phyloP scores from a whole-genome alignment of 805 yeast species.

The Saturnispora quitensis region DNA sequence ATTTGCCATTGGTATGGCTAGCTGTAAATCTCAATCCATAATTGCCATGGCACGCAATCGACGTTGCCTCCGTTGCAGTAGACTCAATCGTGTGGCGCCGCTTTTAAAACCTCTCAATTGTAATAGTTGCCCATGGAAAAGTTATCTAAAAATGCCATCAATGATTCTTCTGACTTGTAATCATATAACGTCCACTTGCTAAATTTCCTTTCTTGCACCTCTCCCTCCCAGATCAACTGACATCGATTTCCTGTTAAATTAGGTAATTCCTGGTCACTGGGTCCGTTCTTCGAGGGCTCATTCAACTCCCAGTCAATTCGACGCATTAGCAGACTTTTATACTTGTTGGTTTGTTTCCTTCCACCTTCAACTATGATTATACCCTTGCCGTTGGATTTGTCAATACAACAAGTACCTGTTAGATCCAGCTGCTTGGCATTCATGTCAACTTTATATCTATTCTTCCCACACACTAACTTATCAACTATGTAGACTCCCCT shows the following conservation, averaged over 20 bases:
- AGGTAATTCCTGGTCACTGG: constrained; percentile 14
- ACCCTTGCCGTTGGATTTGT: constrained; percentile 32
- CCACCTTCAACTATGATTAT: constrained; percentile 73
- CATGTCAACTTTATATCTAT: constrained; percentile 63
- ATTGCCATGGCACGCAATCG: too few relatives aligned
- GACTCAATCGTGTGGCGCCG: not conserved
- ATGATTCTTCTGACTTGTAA: constrained; percentile 12
- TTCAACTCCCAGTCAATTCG: constrained; percentile 66
- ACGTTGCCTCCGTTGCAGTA: not conserved
- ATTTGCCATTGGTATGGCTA: not conserved
- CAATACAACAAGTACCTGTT: constrained; percentile 51
- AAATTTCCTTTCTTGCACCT: constrained; percentile 43
- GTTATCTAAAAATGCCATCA: constrained; percentile 18
- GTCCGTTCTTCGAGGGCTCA: constrained; percentile 26
- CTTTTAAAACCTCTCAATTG: constrained; percentile 15
- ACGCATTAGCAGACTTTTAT: constrained; percentile 46
- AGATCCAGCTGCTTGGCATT: constrained; percentile 69
- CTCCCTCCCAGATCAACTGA: constrained; percentile 63
- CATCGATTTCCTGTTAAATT: constrained; percentile 40
- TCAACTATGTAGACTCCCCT: constrained; percentile 53
- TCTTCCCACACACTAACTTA: constrained; percentile 51
- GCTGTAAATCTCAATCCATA: not conserved
- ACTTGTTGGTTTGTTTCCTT: constrained; percentile 49
- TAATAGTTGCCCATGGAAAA: constrained; percentile 54
- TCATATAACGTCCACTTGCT: constrained; percentile 60